Evolutionary conservation across 352 stramenopile species (phyloP), one percentile per base, ranked within the genome.

Genomic region (Globisporangium echinulatum): DNA sequence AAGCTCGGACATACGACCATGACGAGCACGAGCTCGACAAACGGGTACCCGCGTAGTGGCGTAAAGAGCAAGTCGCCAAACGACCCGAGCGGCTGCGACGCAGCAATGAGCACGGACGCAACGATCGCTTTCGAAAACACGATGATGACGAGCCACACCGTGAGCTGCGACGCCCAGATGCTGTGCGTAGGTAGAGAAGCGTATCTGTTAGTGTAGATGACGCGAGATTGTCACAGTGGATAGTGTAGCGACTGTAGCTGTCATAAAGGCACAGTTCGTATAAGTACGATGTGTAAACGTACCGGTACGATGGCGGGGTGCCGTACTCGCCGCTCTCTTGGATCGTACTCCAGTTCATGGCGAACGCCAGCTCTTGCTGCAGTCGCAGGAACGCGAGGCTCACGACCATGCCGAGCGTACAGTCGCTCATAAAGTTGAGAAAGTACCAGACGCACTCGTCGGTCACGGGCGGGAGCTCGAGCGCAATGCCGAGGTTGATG

Each of bases 391-490:
- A 86, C 59, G 80, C 78, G 19, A 92, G 61, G 40, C 77, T 82
- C 63, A 92, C 78, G 54, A 86, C 40, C 79, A 89, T 92, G 38
- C 83, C 83, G n/a, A 92, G 74, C 42, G 82, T 90, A 57, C 78
- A 89, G 63, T 93, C 83, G 53, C 75, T 79, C 54, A 91, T 70
- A 39, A 90, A 91, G 63, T 93, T 93, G 60, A 91, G 68, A 61
- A 93, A 93, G 62, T 93, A 93, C 83, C 83, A 93, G 9, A 87
- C 79, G 67, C 83, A 93, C 60, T 93, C 80, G 65, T 93, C 82
- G 15, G 83, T 86, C 54, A 91, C 79, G 17, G 79, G 72, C n/a
- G 82, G 82, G 56, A 92, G 72, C 59, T 85, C 69, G 46, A 88
- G 77, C 10, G 84, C 72, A 40, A 88, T 81, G 43, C 77, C 63